Percentiles rank a stretch among this genome's conserved stretches.
Conservation (phyloP, 1,284 basidiomycete genomes). For the Clitocybe nebularis region DNA sequence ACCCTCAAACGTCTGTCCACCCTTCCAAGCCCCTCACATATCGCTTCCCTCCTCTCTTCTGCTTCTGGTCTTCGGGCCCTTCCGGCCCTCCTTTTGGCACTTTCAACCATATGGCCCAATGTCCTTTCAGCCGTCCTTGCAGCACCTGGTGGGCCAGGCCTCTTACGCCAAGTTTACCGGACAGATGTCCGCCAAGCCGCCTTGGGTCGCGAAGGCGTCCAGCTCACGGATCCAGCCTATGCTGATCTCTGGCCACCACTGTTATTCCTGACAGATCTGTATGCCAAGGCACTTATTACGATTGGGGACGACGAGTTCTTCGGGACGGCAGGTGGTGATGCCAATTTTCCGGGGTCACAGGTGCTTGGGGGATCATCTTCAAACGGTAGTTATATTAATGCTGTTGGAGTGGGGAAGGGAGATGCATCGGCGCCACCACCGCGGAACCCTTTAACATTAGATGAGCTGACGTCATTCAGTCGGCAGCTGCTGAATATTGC, state of each 20-base stretch:
- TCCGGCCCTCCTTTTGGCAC: conserved; percentile 47
- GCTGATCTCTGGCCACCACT: conserved; percentile 77
- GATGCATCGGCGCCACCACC: conserved; percentile 14
- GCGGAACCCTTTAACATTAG: conserved; percentile 76
- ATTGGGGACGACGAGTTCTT: conserved; percentile 99
- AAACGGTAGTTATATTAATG: conserved; percentile 15
- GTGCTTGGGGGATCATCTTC: background rate
- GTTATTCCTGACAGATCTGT: conserved; percentile 80
- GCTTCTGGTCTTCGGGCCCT: conserved; percentile 38
- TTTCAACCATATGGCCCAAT: conserved; percentile 57
- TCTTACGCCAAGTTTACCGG: conserved; percentile 75
- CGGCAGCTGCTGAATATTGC: conserved; percentile 74
- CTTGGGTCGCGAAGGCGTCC: conserved; percentile 47
- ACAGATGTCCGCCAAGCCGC: conserved; percentile 59
- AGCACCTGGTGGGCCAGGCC: conserved; percentile 45
- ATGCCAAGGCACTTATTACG: conserved; percentile 82
- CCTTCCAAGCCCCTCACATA: conserved; percentile 45
- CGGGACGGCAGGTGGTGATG: conserved; percentile 29
- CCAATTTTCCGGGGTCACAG: background rate
- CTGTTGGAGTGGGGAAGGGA: conserved; percentile 12
- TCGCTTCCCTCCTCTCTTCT: conserved; percentile 46
- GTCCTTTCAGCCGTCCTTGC: conserved; percentile 47
- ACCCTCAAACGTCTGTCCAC: conserved; percentile 53
- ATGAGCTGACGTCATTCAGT: conserved; percentile 75
- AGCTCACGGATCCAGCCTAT: conserved; percentile 17